Evolutionary conservation across 371 early-diverging fungal species (phyloP).

Genomic region (Mortierella sp.): DNA sequence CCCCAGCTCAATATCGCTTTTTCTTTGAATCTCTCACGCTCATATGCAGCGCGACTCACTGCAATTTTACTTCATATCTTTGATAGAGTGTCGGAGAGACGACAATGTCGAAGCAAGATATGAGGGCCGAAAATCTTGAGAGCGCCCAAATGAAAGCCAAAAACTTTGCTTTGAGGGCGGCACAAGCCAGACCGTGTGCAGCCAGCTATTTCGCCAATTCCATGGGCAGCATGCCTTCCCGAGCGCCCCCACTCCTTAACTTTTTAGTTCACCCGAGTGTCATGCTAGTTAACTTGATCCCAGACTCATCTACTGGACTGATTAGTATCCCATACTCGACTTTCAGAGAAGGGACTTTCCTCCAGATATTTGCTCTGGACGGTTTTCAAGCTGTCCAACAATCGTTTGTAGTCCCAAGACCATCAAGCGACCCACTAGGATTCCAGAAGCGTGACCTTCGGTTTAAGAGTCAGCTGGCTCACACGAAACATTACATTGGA

Average conservation of each 20-base stretch:
- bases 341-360: slow-evolving; percentile 32
- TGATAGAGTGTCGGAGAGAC: slow-evolving; percentile 31
- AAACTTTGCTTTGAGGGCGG: background rate
- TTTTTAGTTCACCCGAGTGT: slow-evolving; percentile 46
- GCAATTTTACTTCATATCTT: background rate
- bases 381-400: slow-evolving; percentile 32
- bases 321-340: slow-evolving; percentile 29
- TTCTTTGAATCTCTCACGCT: background rate
- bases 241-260: slow-evolving; percentile 28
- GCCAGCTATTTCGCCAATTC: background rate
- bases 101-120: slow-evolving; percentile 20
- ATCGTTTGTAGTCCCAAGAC: slow-evolving; percentile 21
- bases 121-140: background rate
- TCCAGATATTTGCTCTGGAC: slow-evolving; percentile 36
- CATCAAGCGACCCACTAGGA: slow-evolving; percentile 23
- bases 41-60: background rate
- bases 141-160: background rate
- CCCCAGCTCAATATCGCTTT: background rate
- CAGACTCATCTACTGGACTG: slow-evolving; percentile 25
- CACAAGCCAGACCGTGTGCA: background rate
- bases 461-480: slow-evolving; percentile 37
- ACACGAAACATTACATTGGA: slow-evolving; percentile 43
- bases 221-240: background rate
- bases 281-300: slow-evolving; percentile 29
- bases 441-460: slow-evolving; percentile 57